Base-by-base conservation (phyloP, 495 filamentous ascomycete species). In the Sphaerosporella brunnea region DNA sequence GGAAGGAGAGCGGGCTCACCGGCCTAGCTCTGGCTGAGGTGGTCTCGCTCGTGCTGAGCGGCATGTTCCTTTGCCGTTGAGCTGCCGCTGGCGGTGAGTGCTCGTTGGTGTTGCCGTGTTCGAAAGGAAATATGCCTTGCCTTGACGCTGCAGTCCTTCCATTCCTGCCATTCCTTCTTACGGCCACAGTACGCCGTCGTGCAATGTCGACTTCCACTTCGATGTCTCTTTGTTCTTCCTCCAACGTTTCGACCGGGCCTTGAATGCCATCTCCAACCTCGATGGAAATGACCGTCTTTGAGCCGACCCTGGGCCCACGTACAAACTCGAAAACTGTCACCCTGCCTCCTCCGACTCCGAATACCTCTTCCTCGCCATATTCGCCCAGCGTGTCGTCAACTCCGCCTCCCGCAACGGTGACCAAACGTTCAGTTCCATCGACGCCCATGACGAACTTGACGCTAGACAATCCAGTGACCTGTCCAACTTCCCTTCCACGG, bases 121-220 rank as follows among this genome's bases (percentile, higher is more conserved):
- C 34, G 13, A 52, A 44, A 11, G 28, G 52, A 11, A 34, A 48
- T 18, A 45, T 32, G 53, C 64, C 23, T 62, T 63, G 18, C 60
- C 53, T 40, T 53, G 54, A 16, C 28, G 28, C 28, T 32, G 28
- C 28, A n/a, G n/a, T n/a, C n/a, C n/a, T n/a, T n/a, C 28, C 7
- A 32, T 13, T 32, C 28, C 63, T 58, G 62, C 58, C 38, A 65
- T 54, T 48, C 59, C 68, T 66, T 39, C 68, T 65, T 37, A 77
- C 73, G 2, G 75, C 73, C 15, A 78, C 73, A 10, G 84, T 88
- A 49, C 84, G 68, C 49, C 81, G 70, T 51, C 84, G 74, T 40
- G 80, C 81, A 50, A 92, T 73, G 51, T 83, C 83, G 19, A 92
- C 82, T 60, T 88, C 84, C 2, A 77, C 74, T 51, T 82, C 84